Base-by-base conservation (phyloP, 2,329 filamentous ascomycete genomes). In the Chaetomium sp. region DNA sequence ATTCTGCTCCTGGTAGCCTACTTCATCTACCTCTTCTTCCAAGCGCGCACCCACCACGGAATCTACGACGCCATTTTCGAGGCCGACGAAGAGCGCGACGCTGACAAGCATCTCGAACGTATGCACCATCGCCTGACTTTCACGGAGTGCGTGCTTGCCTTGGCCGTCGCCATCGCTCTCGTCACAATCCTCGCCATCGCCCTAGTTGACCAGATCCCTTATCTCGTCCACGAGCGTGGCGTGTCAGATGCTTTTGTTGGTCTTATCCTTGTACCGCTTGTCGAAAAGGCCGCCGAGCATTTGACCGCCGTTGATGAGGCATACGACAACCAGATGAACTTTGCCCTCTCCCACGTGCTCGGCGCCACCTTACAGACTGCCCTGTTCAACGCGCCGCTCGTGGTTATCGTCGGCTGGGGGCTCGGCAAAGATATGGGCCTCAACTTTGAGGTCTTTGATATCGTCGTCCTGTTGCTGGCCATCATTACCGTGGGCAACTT, bases 401-500 rank as follows among this genome's bases (percentile, higher is more conserved):
- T 89, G 6, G 84, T 95, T 37, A 78, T 96, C 40, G 86, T 95
- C 49, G 89, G 87, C 45, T 96, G 91, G 91, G 86, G 87, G 27
- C 72, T 91, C 38, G 71, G 72, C 55, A 84, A 84, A 64, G 66
- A 76, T 5, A 89, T 96, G 81, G 84, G 88, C 60, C 76, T 96
- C 52, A 86, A 90, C 67, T 96, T 96, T 68, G 88, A 94, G 64
- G 78, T 91, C 11, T 96, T 96, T 75, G 89, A 95, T 73, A 80
- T 95, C 19, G 81, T 87, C 55, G 79, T 95, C 60, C 76, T 96
- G 7, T 83, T 96, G 55, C 78, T 96, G 32, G 83, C 89, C 34
- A 92, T 96, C 64, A 76, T 96, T 43, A 89, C 91, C 0, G 88
- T 95, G 40, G 90, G 91, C 1, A 89, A 90, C 59, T 95, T 96